Conservation (phyloP, 805 yeast genomes). For the Kregervanrija pseudodelftensis region DNA sequence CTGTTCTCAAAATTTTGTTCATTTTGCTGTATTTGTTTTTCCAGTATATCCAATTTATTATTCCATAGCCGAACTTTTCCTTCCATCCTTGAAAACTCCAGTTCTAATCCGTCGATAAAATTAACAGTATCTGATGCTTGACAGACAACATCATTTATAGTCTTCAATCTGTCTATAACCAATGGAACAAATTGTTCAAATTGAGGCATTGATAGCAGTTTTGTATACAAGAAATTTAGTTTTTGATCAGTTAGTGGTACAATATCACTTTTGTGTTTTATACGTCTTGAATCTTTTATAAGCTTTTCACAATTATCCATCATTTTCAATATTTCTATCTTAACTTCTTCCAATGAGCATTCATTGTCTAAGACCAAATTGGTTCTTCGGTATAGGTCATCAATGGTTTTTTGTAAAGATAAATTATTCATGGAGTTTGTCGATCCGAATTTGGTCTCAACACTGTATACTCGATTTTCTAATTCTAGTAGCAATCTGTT, state of each 20-base stretch:
- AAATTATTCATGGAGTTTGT: not conserved
- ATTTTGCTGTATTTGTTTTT: constrained; percentile 7
- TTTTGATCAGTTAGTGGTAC: constrained; percentile 15
- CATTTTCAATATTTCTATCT: constrained; percentile 9
- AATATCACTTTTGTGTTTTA: constrained; percentile 4
- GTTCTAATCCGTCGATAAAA: constrained; percentile 11
- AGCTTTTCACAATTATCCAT: constrained; percentile 6
- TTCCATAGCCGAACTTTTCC: constrained; percentile 17
- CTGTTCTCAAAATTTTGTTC: constrained; percentile 8
- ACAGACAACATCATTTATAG: constrained; percentile 11
- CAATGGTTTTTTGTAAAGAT: constrained; percentile 18
- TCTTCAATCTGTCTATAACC: constrained; percentile 14
- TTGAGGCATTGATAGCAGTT: constrained; percentile 15
- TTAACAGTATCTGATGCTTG: constrained; percentile 6
- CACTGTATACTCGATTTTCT: constrained; percentile 11
- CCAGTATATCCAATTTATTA: constrained; percentile 15
- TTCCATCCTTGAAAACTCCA: constrained; percentile 14
- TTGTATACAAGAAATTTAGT: constrained; percentile 14
- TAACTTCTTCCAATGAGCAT: constrained; percentile 10
- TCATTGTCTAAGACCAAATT: constrained; percentile 16
- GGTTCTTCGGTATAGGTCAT: constrained; percentile 20
- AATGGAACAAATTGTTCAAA: constrained; percentile 12
- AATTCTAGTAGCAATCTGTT: constrained; percentile 1
- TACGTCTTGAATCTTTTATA: constrained; percentile 7
- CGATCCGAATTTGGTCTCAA: constrained; percentile 8